Evolutionary conservation across 2,329 filamentous ascomycete species (phyloP).

Genomic region (Fusarium domesticum): DNA sequence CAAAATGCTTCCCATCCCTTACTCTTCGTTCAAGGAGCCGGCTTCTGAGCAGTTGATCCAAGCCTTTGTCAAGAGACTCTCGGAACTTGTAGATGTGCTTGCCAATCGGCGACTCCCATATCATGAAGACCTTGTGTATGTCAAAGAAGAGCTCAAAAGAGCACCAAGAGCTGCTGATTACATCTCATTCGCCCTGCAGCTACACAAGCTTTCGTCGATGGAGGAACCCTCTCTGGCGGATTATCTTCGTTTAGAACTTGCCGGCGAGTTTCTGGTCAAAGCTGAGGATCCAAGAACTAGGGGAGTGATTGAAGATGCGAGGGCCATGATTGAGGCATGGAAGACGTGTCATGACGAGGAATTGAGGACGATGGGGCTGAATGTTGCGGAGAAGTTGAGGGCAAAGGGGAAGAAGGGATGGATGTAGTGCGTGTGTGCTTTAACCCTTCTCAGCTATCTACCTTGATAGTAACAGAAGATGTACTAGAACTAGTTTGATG

Average conservation of each 20-base stretch:
- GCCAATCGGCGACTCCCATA: constrained; percentile 17
- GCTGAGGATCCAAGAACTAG: neutral
- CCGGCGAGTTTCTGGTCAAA: constrained; percentile 4
- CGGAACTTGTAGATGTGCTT: constrained; percentile 12
- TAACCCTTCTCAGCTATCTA: no score
- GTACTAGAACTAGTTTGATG: no score
- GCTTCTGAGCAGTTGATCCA: neutral
- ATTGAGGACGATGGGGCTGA: constrained; percentile 7
- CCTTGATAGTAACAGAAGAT: no score
- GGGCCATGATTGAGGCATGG: constrained; percentile 14
- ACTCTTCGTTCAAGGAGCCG: neutral
- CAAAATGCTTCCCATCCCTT: constrained; percentile 15
- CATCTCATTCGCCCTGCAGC: constrained; percentile 11
- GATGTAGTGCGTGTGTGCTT: no score
- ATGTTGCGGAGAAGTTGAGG: neutral
- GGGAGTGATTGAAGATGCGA: neutral
- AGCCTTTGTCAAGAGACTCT: constrained; percentile 11
- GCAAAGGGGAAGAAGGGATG: constrained; percentile 1
- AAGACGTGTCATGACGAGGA: constrained; percentile 3
- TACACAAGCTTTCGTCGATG: constrained; percentile 4
- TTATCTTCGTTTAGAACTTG: constrained; percentile 21
- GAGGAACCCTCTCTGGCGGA: constrained; percentile 11
- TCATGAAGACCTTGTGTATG: constrained; percentile 19
- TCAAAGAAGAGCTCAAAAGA: constrained; percentile 12
- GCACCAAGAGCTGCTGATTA: constrained; percentile 1